Evolutionary conservation across 352 stramenopile species (phyloP), one percentile per base, ranked within the genome.

Genomic region (Aphanomyces euteiches): DNA sequence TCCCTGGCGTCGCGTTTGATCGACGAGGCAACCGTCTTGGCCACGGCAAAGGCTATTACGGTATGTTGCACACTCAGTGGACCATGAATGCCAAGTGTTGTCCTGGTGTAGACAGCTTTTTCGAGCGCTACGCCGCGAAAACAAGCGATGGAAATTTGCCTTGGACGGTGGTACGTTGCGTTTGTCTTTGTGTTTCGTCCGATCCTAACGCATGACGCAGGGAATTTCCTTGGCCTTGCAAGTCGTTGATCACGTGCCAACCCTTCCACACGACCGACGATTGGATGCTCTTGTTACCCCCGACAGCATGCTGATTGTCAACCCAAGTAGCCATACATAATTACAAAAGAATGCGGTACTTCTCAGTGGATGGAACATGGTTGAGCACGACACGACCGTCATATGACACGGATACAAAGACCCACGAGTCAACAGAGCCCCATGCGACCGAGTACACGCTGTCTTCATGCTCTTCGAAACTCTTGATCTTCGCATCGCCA

Each of bases 291-390:
- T 93, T 50, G 84, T 90, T 37, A 93, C 83, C 1, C 84, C 83
- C 1, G 61, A 81, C 0, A 80, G 90, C 67, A 74, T 83, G 15
- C 79, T 93, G 28, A 28, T 28, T 28, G 28, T 28, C 28, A 28
- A 28, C 28, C 28, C 28, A 28, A 28, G 28, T 28, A 28, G 28
- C 28, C 28, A 28, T 28, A 28, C 28, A 28, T 36, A 37, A 19
- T 41, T 90, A 99, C 34, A 99, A 75, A 67, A 99, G 80, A 78
- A 99, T 99, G 74, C 99, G 99, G 81, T 99, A 99, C 77, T 99
- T 99, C 79, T 99, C 97, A 6, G 97, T 98, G 15, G 93, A 98
- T 39, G 97, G 96, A 39, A 99, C 97, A 73, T 98, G 88, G 80
- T 98, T 96, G 15, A 99, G 76, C 38, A 96, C 88, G 45, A 99